A percentile compares a stretch with the other conserved stretches of the same genome.
These are phyloP conservation scores for Nepenthes gracilis DNA, from an alignment of 148 eudicot species.

Conservation along the genomic window DNA sequence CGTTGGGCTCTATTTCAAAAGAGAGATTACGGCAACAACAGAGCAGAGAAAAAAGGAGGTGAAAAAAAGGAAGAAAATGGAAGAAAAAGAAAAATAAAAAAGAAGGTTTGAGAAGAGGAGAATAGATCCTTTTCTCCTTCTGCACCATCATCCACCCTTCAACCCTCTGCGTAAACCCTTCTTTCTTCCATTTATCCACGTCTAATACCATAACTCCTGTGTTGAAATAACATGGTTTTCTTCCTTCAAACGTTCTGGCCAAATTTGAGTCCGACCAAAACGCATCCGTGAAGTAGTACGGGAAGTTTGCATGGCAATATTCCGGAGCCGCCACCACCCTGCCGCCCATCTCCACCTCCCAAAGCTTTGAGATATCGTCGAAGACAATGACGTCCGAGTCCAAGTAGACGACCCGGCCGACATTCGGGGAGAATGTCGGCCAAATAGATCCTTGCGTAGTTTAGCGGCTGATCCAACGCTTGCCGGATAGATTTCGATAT, in stretches of 20 bases:
- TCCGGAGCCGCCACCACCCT: slow-evolving; percentile 13
- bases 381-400: slow-evolving; percentile 11
- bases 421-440: slow-evolving; percentile 12
- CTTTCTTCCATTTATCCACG: slow-evolving; percentile 14
- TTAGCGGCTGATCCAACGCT: slow-evolving; percentile 11
- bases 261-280: slow-evolving; percentile 6
- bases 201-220: slow-evolving; percentile 14
- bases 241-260: slow-evolving; percentile 4
- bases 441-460: slow-evolving; percentile 10
- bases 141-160: slow-evolving; percentile 14
- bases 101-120: no score
- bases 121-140: slow-evolving; percentile 10
- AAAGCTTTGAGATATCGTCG: slow-evolving; percentile 10
- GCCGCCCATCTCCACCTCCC: slow-evolving; percentile 8
- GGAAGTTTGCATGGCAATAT: slow-evolving; percentile 12
- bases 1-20: no score
- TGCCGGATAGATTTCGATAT: slow-evolving; percentile 12
- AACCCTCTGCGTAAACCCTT: slow-evolving; percentile 10
- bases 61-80: no score
- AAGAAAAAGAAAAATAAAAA: no score
- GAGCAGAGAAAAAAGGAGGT: no score
- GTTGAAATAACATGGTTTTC: slow-evolving; percentile 13
- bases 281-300: slow-evolving; percentile 9
- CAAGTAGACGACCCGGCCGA: slow-evolving; percentile 11
- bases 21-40: no score